These are phyloP conservation scores for Phascolomyces articulosus DNA, from an alignment of 371 early-diverging fungal species.

Conservation along the genomic window DNA sequence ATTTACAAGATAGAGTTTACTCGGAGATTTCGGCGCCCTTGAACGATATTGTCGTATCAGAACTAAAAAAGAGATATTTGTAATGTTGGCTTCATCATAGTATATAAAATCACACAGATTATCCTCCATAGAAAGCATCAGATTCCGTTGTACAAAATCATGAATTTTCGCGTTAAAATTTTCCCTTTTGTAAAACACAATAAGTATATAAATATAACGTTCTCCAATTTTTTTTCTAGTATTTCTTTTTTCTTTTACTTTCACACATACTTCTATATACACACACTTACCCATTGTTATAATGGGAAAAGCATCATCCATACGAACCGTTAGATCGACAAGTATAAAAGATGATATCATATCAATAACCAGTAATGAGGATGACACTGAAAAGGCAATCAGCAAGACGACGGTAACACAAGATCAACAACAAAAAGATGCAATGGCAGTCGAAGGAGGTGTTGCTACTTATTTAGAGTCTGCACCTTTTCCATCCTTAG, in stretches of 20 bases:
- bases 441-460: neutral
- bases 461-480: slow-evolving; percentile 22
- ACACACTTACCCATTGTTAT: no score
- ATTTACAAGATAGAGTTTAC: no score
- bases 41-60: no score
- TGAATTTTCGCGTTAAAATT: neutral
- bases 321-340: neutral
- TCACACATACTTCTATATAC: no score
- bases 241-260: no score
- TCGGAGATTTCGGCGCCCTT: no score
- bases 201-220: neutral
- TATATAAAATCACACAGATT: no score
- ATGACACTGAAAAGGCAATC: neutral
- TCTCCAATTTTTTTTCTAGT: no score
- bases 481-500: slow-evolving; percentile 42
- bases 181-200: neutral
- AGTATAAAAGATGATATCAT: neutral
- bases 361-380: neutral
- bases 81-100: no score
- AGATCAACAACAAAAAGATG: neutral
- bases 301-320: neutral
- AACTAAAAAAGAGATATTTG: no score
- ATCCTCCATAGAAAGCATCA: neutral
- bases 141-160: neutral
- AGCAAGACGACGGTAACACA: neutral